These are phyloP conservation scores for Botrytis fragariae DNA, from an alignment of 2,329 filamentous ascomycete genomes.

Conservation along the genomic window DNA sequence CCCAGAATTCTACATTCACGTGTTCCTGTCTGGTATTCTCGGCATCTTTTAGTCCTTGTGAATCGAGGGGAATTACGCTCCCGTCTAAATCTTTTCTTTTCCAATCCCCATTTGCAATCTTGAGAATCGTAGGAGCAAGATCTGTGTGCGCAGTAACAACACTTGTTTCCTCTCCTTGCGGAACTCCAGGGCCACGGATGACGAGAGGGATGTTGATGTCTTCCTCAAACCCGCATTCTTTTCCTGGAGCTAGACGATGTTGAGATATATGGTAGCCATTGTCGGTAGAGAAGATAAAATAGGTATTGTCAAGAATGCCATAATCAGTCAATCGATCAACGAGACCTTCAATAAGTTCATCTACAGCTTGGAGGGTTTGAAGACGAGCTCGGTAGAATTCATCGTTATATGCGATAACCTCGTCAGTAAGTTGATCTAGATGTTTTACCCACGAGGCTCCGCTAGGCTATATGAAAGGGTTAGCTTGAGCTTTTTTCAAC, in stretches of 20 bases:
- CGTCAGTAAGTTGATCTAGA: slow-evolving; percentile 43
- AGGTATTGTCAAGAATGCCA: slow-evolving; percentile 46
- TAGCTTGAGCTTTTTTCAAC: not conserved
- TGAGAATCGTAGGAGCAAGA: slow-evolving; percentile 49
- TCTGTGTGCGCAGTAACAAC: slow-evolving; percentile 55
- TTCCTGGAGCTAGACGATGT: slow-evolving; percentile 50
- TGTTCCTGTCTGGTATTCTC: slow-evolving; percentile 43
- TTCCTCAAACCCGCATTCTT: slow-evolving; percentile 50
- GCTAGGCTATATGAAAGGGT: slow-evolving; percentile 37
- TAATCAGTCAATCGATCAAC: slow-evolving; percentile 44
- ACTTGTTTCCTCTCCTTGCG: slow-evolving; percentile 40
- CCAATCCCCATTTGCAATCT: slow-evolving; percentile 39
- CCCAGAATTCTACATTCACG: slow-evolving; percentile 50
- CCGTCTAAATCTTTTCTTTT: slow-evolving; percentile 48
- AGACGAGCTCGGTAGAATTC: slow-evolving; percentile 52
- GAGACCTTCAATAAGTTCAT: slow-evolving; percentile 52
- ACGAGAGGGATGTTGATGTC: slow-evolving; percentile 54
- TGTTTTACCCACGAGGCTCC: slow-evolving; percentile 49
- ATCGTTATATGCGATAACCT: slow-evolving; percentile 48
- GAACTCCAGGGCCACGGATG: slow-evolving; percentile 57
- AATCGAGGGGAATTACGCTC: slow-evolving; percentile 42
- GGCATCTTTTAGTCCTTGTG: slow-evolving; percentile 26
- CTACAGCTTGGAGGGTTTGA: slow-evolving; percentile 52
- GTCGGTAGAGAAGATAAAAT: slow-evolving; percentile 59
- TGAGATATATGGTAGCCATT: slow-evolving; percentile 54